Evolutionary conservation across 805 yeast genomes (phyloP).

Genomic region (Candida mattraensis): DNA sequence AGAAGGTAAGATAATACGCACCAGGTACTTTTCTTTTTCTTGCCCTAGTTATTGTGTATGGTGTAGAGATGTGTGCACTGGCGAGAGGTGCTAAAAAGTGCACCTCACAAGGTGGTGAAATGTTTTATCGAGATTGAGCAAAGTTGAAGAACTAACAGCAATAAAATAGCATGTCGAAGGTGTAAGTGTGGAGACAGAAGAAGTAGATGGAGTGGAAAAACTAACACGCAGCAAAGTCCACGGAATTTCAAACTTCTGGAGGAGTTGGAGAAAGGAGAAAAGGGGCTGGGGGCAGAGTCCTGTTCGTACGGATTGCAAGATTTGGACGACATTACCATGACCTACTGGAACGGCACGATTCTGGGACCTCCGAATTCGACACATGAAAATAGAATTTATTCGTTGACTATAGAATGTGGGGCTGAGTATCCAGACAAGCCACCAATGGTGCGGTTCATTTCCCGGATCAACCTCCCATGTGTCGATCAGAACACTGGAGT

Average conservation of each 20-base stretch:
- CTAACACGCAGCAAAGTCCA: constrained; percentile 59
- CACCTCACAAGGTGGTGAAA: no score
- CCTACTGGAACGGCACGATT: constrained; percentile 96
- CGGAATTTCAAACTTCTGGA: constrained; percentile 92
- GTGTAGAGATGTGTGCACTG: no score
- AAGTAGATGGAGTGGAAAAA: not conserved
- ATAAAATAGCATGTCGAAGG: constrained; percentile 22
- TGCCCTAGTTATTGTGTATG: no score
- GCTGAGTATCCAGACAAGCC: constrained; percentile 85
- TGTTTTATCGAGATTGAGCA: not conserved
- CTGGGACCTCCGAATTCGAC: constrained; percentile 85
- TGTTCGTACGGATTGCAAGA: constrained; percentile 93
- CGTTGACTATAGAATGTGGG: constrained; percentile 79
- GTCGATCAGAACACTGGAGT: constrained; percentile 67
- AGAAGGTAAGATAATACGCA: no score
- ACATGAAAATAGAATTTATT: constrained; percentile 93
- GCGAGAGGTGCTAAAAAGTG: no score
- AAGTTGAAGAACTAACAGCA: not conserved
- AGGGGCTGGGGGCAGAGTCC: constrained; percentile 95
- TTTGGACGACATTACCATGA: constrained; percentile 89
- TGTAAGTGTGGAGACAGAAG: constrained; percentile 23
- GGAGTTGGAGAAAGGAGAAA: constrained; percentile 97
- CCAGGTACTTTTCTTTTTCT: no score
- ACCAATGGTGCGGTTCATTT: constrained; percentile 76
- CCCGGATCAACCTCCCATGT: constrained; percentile 88